Conservation (phyloP, 2,329 filamentous ascomycete species). For the Cladosporium sphaerospermum region DNA sequence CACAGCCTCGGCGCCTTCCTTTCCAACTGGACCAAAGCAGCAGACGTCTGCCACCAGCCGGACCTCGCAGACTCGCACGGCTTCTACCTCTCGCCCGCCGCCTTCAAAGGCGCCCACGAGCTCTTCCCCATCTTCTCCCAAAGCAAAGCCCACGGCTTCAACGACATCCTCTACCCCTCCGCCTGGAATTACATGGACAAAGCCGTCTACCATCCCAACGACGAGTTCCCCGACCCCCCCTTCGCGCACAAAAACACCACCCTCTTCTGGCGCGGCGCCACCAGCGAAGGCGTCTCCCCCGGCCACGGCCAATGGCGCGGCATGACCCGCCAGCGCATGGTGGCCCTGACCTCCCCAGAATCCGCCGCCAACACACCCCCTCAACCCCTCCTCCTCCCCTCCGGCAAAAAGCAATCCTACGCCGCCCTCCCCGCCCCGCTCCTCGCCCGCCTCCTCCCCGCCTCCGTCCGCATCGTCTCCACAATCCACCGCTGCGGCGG, state of each 20-base stretch:
- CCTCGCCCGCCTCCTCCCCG: constrained; percentile 49
- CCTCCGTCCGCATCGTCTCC: constrained; percentile 56
- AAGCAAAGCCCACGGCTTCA: constrained; percentile 65
- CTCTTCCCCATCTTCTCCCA: constrained; percentile 71
- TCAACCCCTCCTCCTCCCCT: constrained; percentile 53
- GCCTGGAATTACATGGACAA: constrained; percentile 58
- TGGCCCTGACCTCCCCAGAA: constrained; percentile 47
- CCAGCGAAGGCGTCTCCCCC: constrained; percentile 49
- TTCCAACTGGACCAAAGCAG: constrained; percentile 57
- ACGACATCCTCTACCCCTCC: constrained; percentile 68
- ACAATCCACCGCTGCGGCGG: constrained; percentile 51
- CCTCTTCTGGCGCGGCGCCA: constrained; percentile 70
- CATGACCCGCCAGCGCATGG: constrained; percentile 64
- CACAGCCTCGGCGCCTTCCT: constrained; percentile 65
- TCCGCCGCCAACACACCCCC: constrained; percentile 44
- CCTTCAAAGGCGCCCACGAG: constrained; percentile 55
- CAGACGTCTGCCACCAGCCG: constrained; percentile 69
- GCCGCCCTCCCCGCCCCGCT: constrained; percentile 50
- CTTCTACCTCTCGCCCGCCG: constrained; percentile 61
- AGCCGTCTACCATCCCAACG: constrained; percentile 45
- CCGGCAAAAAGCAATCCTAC: constrained; percentile 39
- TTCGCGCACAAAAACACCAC: constrained; percentile 59
- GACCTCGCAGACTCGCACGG: constrained; percentile 69
- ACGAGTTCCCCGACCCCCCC: constrained; percentile 45
- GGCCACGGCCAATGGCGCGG: constrained; percentile 52